phyloP scores from a whole-genome alignment of 2,329 filamentous ascomycete species.

The Aspergillus felis region DNA sequence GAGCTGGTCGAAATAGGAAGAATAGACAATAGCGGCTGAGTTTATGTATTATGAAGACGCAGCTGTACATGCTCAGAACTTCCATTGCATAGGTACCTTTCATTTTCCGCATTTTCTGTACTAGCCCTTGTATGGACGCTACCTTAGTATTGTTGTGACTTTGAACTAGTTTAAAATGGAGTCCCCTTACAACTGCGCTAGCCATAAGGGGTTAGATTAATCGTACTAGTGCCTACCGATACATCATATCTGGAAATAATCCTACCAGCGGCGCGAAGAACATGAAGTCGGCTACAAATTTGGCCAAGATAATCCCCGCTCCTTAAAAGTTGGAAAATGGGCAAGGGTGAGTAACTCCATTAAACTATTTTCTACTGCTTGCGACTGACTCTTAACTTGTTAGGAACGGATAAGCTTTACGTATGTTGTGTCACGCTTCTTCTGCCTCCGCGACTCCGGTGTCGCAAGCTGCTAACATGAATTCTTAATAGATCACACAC shows the following conservation, averaged over 20 bases:
- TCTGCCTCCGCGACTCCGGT: conserved; percentile 2
- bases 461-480: conserved; percentile 13
- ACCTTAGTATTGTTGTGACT: too few species aligned
- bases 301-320: neutral
- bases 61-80: too few species aligned
- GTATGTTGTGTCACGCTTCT: conserved; percentile 28
- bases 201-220: neutral
- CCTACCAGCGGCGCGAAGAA: neutral
- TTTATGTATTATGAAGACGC: too few species aligned
- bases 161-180: neutral
- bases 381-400: neutral
- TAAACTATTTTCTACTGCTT: neutral
- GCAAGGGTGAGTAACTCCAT: conserved; percentile 22
- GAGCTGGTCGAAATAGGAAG: too few species aligned
- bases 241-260: neutral
- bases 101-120: neutral
- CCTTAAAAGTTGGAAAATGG: conserved; percentile 18
- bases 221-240: neutral
- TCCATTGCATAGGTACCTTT: neutral
- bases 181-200: neutral
- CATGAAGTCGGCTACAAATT: neutral
- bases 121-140: too few species aligned
- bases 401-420: conserved; percentile 50
- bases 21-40: too few species aligned
- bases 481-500: conserved; percentile 70